Percentiles rank a stretch among this genome's conserved stretches.
phyloP scores from a whole-genome alignment of 345 rosid genomes.

The Salix dunnii region DNA sequence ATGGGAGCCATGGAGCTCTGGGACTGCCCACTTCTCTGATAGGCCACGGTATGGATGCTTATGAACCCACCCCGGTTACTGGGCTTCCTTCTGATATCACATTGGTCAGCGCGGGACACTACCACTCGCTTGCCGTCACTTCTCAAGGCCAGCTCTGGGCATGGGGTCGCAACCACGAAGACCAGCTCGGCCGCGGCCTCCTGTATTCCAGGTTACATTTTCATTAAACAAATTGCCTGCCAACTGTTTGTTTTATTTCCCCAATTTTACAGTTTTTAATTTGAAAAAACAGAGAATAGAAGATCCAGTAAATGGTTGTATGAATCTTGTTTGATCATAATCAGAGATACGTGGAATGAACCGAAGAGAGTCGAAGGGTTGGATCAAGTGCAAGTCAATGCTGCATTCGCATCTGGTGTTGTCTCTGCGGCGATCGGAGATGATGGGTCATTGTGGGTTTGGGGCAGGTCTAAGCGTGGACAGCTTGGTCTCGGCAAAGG shows the following conservation, averaged over 20 bases:
- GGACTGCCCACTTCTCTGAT: constrained; percentile 51
- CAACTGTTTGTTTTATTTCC: constrained; percentile 14
- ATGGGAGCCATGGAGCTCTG: constrained; percentile 74
- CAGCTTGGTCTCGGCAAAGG: constrained; percentile 90
- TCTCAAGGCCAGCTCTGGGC: constrained; percentile 71
- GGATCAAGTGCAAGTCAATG: constrained; percentile 45
- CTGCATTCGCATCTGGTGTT: constrained; percentile 85
- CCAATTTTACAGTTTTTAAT: background rate
- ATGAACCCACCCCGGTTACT: constrained; percentile 56
- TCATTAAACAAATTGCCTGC: background rate
- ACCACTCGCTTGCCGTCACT: constrained; percentile 89
- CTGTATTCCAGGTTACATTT: constrained; percentile 36
- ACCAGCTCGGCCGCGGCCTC: constrained; percentile 65
- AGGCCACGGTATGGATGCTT: constrained; percentile 60
- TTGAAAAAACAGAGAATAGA: too few species aligned
- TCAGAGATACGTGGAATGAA: constrained; percentile 53
- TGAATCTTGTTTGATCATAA: background rate
- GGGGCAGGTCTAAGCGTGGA: constrained; percentile 95
- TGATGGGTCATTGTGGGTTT: constrained; percentile 91
- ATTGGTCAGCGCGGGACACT: constrained; percentile 63
- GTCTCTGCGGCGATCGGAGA: constrained; percentile 68
- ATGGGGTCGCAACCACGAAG: constrained; percentile 88
- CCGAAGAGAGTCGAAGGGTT: constrained; percentile 69
- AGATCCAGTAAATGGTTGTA: too few species aligned
- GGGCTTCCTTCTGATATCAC: constrained; percentile 57